A percentile compares a stretch with the other conserved stretches of the same genome.
phyloP scores from a whole-genome alignment of 1,139 yeast species.

The Kluyveromyces marxianus region DNA sequence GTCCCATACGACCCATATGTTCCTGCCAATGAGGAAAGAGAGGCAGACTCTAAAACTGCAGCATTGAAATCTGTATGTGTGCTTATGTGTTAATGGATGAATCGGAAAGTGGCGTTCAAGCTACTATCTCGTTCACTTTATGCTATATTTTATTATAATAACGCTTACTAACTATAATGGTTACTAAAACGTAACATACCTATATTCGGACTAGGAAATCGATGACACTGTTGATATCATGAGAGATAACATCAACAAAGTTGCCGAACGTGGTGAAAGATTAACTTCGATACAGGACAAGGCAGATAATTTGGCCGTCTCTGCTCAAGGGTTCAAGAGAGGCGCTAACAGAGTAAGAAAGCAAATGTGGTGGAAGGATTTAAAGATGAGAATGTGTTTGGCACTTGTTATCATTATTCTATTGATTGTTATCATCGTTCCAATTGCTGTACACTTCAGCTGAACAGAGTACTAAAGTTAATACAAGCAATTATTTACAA shows the following conservation, averaged over 20 bases:
- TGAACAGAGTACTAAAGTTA: constrained; percentile 13
- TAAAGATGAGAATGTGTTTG: constrained; percentile 92
- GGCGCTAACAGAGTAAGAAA: constrained; percentile 97
- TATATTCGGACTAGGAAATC: constrained; percentile 48
- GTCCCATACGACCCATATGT: constrained; percentile 89
- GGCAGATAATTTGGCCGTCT: constrained; percentile 86
- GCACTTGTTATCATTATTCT: constrained; percentile 73
- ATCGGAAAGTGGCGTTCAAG: not conserved
- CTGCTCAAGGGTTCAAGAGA: constrained; percentile 93
- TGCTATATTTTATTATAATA: not conserved
- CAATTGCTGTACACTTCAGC: constrained; percentile 84
- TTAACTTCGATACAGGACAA: constrained; percentile 88
- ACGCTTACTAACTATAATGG: constrained; percentile 7
- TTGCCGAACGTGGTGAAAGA: constrained; percentile 90
- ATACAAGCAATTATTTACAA: not conserved
- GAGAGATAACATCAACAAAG: constrained; percentile 96
- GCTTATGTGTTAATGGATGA: not conserved
- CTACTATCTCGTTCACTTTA: not conserved
- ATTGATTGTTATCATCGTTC: constrained; percentile 84
- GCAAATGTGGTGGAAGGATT: constrained; percentile 99
- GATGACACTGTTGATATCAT: constrained; percentile 96
- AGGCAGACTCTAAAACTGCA: constrained; percentile 61
- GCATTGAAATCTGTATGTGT: constrained; percentile 73
- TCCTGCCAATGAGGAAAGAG: constrained; percentile 47
- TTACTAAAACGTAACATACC: too few species aligned